phyloP scores from a whole-genome alignment of 176 grass and related monocot species.

The Musa acuminata region DNA sequence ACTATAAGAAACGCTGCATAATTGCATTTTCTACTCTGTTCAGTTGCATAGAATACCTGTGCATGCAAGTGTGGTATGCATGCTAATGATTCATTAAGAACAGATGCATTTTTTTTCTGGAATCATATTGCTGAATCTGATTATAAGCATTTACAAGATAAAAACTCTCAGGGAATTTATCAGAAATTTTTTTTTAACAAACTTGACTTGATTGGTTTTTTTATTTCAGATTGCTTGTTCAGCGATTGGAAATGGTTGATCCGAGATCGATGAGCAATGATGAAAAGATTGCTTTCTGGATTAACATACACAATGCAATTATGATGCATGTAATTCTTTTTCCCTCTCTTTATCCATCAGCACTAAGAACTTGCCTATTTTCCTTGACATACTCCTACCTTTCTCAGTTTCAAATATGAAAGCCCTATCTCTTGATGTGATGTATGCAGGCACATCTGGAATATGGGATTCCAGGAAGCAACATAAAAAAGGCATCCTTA shows the following conservation, averaged over 20 bases:
- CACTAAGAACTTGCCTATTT: not conserved
- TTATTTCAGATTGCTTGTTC: constrained; percentile 47
- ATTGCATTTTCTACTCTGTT: too few species aligned
- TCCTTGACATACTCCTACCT: too few species aligned
- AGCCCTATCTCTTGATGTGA: not conserved
- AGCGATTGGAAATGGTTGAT: constrained; percentile 59
- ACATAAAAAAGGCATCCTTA: not conserved
- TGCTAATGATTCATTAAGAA: too few species aligned
- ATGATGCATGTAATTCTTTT: constrained; percentile 91
- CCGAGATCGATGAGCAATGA: constrained; percentile 54
- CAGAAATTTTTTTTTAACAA: not conserved
- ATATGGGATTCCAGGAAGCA: constrained; percentile 34
- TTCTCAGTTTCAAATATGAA: too few species aligned
- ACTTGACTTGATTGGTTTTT: constrained; percentile 2
- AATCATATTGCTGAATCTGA: too few species aligned
- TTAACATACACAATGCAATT: constrained; percentile 92
- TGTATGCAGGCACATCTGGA: constrained; percentile 70
- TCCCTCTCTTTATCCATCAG: not conserved
- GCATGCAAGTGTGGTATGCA: too few species aligned
- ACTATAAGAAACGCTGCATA: too few species aligned
- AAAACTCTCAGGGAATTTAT: not conserved
- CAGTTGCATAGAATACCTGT: too few species aligned
- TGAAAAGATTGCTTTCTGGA: constrained; percentile 93
- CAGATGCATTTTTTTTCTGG: too few species aligned
- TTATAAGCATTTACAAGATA: not conserved